These are phyloP conservation scores for Lipomyces chichibuensis DNA, from an alignment of 805 yeast genomes.

Conservation along the genomic window DNA sequence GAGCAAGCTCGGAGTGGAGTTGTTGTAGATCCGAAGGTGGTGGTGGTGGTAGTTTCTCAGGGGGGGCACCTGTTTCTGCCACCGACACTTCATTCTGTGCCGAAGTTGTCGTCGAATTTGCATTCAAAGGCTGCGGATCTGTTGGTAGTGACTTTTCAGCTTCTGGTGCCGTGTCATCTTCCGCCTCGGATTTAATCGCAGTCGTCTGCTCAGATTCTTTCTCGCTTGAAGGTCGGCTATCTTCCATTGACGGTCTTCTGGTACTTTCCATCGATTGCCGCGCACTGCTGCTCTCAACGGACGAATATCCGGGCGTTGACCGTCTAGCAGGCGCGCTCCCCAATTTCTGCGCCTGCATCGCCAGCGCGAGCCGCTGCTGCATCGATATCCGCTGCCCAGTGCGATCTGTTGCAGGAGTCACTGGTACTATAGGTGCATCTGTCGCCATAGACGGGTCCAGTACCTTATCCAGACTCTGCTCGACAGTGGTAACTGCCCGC, in stretches of 20 bases:
- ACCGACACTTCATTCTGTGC: not conserved
- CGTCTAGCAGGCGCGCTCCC: not conserved
- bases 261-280: conserved; percentile 2
- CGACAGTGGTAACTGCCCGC: conserved; percentile 50
- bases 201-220: not conserved
- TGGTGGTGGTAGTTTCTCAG: not conserved
- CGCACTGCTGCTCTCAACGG: not conserved
- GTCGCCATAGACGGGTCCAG: conserved; percentile 34
- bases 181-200: not conserved
- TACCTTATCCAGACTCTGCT: conserved; percentile 48
- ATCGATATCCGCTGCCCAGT: conserved; percentile 58
- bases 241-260: not conserved
- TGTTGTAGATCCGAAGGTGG: not conserved
- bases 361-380: conserved; percentile 74
- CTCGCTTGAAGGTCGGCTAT: not conserved
- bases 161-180: not conserved
- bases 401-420: conserved; percentile 5
- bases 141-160: not conserved
- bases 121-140: not conserved
- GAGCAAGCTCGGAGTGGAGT: conserved; percentile 21
- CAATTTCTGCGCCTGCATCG: conserved; percentile 31
- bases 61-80: not conserved
- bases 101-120: not conserved
- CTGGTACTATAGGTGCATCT: conserved; percentile 4
- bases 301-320: not conserved